Evolutionary conservation across 768 basidiomycete genomes (phyloP).

Genomic region (Boletus rubroflammeus): DNA sequence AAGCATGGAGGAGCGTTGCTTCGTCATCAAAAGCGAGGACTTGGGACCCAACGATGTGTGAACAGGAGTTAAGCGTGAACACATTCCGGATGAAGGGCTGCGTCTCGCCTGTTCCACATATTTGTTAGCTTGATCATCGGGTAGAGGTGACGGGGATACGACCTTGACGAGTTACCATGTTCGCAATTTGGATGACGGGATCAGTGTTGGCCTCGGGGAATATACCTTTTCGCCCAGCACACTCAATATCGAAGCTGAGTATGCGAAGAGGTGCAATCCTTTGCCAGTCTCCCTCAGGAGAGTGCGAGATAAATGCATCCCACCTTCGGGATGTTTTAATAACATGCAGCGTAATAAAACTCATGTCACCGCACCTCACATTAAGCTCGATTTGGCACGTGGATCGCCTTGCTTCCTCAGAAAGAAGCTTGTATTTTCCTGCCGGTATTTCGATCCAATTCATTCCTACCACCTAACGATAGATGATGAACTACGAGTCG

Average conservation of each 20-base stretch:
- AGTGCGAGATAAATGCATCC: constrained; percentile 82
- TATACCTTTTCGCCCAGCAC: constrained; percentile 95
- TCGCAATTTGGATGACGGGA: constrained; percentile 98
- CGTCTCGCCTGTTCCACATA: constrained; percentile 63
- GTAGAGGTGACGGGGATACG: not conserved
- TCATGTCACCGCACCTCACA: constrained; percentile 50
- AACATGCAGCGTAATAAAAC: not conserved
- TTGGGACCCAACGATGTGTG: constrained; percentile 97
- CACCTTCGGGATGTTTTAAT: constrained; percentile 47
- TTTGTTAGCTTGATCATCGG: constrained; percentile 1
- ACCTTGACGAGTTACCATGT: constrained; percentile 99
- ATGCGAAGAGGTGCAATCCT: constrained; percentile 90
- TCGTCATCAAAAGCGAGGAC: constrained; percentile 84
- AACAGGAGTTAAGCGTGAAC: constrained; percentile 92
- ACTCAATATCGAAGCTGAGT: constrained; percentile 98
- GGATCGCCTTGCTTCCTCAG: constrained; percentile 59
- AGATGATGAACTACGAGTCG: not conserved
- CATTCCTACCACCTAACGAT: constrained; percentile 85
- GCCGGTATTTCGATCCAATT: constrained; percentile 96
- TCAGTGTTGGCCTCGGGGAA: constrained; percentile 90
- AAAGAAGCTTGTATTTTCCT: constrained; percentile 70
- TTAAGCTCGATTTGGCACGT: constrained; percentile 87
- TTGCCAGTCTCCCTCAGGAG: constrained; percentile 90
- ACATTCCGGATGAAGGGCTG: constrained; percentile 96
- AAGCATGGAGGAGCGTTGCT: constrained; percentile 65